Evolutionary conservation across 768 basidiomycete genomes (phyloP), one percentile per base, ranked within the genome.

Genomic region (Psilocybe tampanensis): DNA sequence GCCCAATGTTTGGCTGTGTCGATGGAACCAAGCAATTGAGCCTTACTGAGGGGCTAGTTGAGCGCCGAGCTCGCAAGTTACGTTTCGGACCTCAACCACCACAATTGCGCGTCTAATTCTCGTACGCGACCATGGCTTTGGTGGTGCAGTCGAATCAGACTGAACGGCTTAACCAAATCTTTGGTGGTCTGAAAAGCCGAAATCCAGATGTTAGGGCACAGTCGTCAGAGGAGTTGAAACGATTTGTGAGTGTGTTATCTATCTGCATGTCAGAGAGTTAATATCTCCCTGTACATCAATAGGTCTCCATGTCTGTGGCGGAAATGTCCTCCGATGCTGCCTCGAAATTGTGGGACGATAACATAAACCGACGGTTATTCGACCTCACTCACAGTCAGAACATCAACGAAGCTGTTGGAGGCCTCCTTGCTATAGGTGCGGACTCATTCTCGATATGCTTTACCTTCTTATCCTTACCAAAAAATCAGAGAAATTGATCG

Each of bases 391-490:
- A 95, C 67, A 91, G 90, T 64, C 86, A 86, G 67, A 87, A 85
- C 66, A 83, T 80, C 50, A 76, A 80, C 21, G 94, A 95, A 70
- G 90, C 91, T 61, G 82, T 94, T 52, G 95, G 94, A 13, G 95
- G 94, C 32, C 75, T 98, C 32, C 72, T 89, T 53, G 95, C 94
- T 21, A 97, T 97, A 67, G 90, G 94, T 93, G 61, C 61, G 83
- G 50, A 17, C 21, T 24, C n/a, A 34, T 33, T n/a, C 39, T 43
- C 57, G 29, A 51, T 61, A 44, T 48, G 61, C 51, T 62, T 53
- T n/a, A n/a, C n/a, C n/a, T n/a, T n/a, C n/a, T 23, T 51, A 22
- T 11, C 32, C 23, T 29, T 50, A 39, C 39, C 21, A 3, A 12
- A 44, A 34, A 44, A 33, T 29, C 59, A 80, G 93, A 94, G 67